Evolutionary conservation across 768 basidiomycete species (phyloP).

Genomic region (Pulveroboletus sp.): DNA sequence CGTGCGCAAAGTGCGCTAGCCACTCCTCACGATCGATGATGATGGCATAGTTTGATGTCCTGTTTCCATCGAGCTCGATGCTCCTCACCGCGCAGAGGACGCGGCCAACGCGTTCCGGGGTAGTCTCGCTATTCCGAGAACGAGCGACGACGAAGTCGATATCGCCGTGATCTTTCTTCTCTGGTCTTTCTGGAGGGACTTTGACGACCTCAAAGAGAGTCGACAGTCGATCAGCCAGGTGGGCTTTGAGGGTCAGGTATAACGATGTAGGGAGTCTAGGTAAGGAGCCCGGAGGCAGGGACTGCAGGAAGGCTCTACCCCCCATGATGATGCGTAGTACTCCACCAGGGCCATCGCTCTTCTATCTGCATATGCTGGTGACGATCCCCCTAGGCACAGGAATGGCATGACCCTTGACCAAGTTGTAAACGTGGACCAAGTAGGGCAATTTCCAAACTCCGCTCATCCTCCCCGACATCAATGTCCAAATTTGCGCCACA

Average conservation of each 20-base stretch:
- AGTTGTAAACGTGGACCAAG: background rate
- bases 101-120: constrained; percentile 36
- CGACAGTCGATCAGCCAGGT: constrained; percentile 38
- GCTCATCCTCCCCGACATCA: background rate
- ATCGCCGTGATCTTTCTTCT: constrained; percentile 64
- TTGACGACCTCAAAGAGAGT: constrained; percentile 48
- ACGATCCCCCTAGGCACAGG: constrained; percentile 13
- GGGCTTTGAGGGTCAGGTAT: constrained; percentile 50
- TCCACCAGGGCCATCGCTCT: background rate
- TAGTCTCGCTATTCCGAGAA: constrained; percentile 32
- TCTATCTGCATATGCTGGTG: constrained; percentile 2
- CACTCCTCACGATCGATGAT: constrained; percentile 41
- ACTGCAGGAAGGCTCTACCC: constrained; percentile 59
- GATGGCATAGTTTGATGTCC: constrained; percentile 64
- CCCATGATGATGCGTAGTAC: constrained; percentile 45
- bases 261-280: constrained; percentile 58
- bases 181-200: constrained; percentile 60
- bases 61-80: constrained; percentile 46
- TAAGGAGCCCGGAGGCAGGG: constrained; percentile 42
- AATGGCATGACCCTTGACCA: constrained; percentile 15
- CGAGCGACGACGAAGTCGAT: constrained; percentile 60
- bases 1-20: constrained; percentile 8
- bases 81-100: constrained; percentile 47
- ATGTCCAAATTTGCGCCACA: constrained; percentile 87
- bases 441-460: constrained; percentile 6